phyloP scores from a whole-genome alignment of 768 basidiomycete species.

The Russula ochroleuca region DNA sequence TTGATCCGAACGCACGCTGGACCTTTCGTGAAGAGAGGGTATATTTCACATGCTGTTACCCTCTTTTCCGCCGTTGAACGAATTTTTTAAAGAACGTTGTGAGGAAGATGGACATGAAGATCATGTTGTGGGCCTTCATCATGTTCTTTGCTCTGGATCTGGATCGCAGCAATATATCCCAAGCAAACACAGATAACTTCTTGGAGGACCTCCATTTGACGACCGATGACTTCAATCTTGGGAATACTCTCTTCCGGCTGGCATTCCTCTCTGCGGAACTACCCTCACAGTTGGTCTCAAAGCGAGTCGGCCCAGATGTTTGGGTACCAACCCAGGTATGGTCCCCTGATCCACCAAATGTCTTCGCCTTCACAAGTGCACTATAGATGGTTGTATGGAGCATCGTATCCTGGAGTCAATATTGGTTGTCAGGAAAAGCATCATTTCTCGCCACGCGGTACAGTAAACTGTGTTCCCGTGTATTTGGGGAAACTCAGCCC shows the following conservation, averaged over 20 bases:
- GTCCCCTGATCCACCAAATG: neutral
- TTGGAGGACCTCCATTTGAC: neutral
- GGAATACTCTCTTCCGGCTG: neutral
- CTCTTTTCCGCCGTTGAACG: neutral
- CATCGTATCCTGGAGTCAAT: neutral
- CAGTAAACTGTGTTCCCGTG: neutral
- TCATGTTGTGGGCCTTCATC: neutral
- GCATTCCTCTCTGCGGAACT: constrained; percentile 4
- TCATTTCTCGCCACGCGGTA: constrained; percentile 4
- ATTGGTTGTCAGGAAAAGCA: neutral
- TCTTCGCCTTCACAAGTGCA: neutral
- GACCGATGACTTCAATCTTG: constrained; percentile 1
- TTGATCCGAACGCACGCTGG: neutral
- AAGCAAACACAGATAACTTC: constrained; percentile 5
- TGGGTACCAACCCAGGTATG: constrained; percentile 3
- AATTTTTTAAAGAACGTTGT: neutral
- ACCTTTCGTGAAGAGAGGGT: constrained; percentile 3
- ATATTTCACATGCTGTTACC: neutral
- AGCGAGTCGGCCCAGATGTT: neutral
- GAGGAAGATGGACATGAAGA: neutral
- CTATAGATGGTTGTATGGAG: constrained; percentile 3
- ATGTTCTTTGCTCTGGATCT: constrained; percentile 3
- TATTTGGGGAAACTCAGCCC: neutral
- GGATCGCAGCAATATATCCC: neutral
- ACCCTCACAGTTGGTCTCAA: constrained; percentile 2